Evolutionary conservation across 1,139 yeast genomes (phyloP).

Genomic region (Sporopachydermia cereana): DNA sequence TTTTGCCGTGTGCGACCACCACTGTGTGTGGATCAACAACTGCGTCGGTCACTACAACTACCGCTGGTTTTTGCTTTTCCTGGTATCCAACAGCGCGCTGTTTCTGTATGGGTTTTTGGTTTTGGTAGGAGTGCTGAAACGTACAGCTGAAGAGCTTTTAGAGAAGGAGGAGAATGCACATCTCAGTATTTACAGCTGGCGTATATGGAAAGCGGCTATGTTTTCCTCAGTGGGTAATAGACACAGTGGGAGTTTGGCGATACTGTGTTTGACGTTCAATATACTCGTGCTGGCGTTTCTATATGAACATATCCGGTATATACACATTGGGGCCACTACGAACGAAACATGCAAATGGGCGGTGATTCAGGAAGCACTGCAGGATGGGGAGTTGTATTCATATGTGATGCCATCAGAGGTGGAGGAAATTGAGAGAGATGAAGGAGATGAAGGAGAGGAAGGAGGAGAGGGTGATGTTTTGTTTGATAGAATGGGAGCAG

Average conservation of each 20-base stretch:
- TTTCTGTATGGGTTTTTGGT: constrained; percentile 50
- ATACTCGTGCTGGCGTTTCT: constrained; percentile 47
- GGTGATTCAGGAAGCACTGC: constrained; percentile 49
- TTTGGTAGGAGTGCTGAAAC: constrained; percentile 24
- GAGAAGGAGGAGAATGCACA: constrained; percentile 9
- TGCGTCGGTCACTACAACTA: constrained; percentile 77
- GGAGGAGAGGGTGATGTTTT: constrained; percentile 9
- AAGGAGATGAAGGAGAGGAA: constrained; percentile 8
- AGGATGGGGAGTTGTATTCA: constrained; percentile 31
- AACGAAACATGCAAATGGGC: constrained; percentile 84
- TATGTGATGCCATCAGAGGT: constrained; percentile 17
- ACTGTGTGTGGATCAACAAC: constrained; percentile 90
- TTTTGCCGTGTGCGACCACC: constrained; percentile 69
- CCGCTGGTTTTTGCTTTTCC: constrained; percentile 54
- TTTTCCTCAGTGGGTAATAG: constrained; percentile 21
- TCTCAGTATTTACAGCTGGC: constrained; percentile 7
- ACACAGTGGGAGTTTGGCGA: constrained; percentile 38
- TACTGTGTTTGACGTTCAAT: constrained; percentile 43
- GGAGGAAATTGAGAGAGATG: constrained; percentile 11
- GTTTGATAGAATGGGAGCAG: constrained; percentile 15
- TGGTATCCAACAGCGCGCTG: constrained; percentile 43
- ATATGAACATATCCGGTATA: constrained; percentile 46
- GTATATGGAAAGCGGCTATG: constrained; percentile 20
- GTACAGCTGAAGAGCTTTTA: constrained; percentile 12
- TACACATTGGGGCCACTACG: constrained; percentile 80